A percentile compares a stretch with the other conserved stretches of the same genome.
Conservation (phyloP, 129 eudicot genomes). For the Saposhnikovia divaricata region DNA sequence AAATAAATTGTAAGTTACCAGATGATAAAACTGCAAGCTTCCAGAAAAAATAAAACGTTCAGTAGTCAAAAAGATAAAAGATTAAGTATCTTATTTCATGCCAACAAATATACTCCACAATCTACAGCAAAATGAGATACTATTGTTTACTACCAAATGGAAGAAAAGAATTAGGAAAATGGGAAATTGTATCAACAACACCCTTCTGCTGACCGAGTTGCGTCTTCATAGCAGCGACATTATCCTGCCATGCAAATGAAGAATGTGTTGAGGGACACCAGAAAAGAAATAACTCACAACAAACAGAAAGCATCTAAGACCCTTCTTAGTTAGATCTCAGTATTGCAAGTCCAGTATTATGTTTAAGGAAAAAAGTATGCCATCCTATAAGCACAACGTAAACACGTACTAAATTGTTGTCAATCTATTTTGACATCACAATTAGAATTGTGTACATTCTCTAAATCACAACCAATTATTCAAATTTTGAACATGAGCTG, state of each 20-base stretch:
- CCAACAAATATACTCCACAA: not conserved
- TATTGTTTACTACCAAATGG: not conserved
- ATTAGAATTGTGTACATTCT: not conserved
- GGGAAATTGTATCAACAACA: conserved; percentile 66
- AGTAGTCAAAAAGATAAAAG: not conserved
- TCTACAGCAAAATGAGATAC: not conserved
- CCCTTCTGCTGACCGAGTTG: conserved; percentile 95
- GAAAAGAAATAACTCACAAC: not conserved
- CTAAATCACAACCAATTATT: not conserved
- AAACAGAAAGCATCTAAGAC: not conserved
- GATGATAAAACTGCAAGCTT: not conserved
- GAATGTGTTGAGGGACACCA: not conserved
- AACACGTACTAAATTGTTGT: not conserved
- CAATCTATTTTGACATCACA: not conserved
- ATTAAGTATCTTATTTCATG: not conserved
- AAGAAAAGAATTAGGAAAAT: not conserved
- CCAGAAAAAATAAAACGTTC: not conserved
- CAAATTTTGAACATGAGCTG: not conserved
- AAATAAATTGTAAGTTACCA: not conserved
- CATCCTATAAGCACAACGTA: not conserved
- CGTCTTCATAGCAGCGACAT: conserved; percentile 69
- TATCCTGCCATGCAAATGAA: conserved; percentile 46
- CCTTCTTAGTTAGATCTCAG: not conserved
- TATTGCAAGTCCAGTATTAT: not conserved
- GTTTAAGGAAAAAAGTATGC: not conserved